A percentile compares a stretch with the other conserved stretches of the same genome.
phyloP scores from a whole-genome alignment of 257 asterid species.

The Parsonsia alboflavescens region DNA sequence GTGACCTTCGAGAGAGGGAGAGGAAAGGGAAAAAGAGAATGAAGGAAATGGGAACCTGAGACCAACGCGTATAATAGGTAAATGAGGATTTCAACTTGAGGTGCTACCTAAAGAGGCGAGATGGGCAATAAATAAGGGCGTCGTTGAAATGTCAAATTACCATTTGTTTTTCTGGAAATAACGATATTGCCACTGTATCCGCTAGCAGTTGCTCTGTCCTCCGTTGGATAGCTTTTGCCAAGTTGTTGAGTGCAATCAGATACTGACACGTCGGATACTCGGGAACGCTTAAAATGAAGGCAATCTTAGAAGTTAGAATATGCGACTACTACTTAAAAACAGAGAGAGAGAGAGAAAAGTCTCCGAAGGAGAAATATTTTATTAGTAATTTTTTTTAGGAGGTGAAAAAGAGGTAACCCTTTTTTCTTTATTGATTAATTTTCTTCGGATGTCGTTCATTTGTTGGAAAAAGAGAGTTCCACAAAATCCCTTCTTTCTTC shows the following conservation, averaged over 20 bases:
- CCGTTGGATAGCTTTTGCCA: constrained; percentile 29
- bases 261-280: constrained; percentile 11
- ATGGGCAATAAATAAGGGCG: neutral
- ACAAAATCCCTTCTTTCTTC: too few species aligned
- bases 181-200: constrained; percentile 23
- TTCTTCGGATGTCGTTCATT: too few species aligned
- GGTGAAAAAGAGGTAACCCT: too few species aligned
- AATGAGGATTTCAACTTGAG: constrained; percentile 10
- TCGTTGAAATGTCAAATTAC: constrained; percentile 17
- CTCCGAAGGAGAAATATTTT: too few species aligned
- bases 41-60: constrained; percentile 24
- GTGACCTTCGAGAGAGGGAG: constrained; percentile 2
- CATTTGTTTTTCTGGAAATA: constrained; percentile 16
- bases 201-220: constrained; percentile 9
- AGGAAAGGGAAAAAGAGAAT: constrained; percentile 2
- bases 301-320: neutral
- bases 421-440: too few species aligned
- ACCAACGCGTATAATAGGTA: constrained; percentile 26
- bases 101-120: constrained; percentile 19
- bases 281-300: neutral
- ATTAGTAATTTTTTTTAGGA: too few species aligned
- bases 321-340: too few species aligned
- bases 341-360: too few species aligned
- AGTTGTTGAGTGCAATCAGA: constrained; percentile 12
- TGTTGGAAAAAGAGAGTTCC: too few species aligned